Conservation (phyloP, 2,329 filamentous ascomycete species). For the Escovopsis weberi region DNA sequence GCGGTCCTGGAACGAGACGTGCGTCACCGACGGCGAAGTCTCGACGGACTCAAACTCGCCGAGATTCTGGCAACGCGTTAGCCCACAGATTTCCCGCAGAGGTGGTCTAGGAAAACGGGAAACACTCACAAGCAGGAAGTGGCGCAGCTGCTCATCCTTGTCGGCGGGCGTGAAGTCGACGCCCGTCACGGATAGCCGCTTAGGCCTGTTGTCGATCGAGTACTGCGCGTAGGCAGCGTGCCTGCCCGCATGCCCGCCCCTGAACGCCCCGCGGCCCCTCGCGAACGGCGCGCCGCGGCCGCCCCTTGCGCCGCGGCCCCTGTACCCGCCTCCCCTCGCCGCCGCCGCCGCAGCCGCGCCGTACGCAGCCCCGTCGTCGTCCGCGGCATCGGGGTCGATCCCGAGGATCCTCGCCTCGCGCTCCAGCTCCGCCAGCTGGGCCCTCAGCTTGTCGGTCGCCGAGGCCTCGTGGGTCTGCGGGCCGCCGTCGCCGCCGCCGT, state of each 20-base stretch:
- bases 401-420: constrained; percentile 57
- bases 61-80: constrained; percentile 30
- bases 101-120: too few relatives aligned
- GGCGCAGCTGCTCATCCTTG: constrained; percentile 54
- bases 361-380: constrained; percentile 25
- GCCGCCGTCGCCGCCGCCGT: constrained; percentile 9
- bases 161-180: constrained; percentile 46
- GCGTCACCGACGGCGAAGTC: constrained; percentile 29
- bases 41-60: constrained; percentile 48
- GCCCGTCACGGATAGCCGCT: constrained; percentile 48
- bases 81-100: too few relatives aligned
- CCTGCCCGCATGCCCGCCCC: constrained; percentile 28
- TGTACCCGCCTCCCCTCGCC: constrained; percentile 26
- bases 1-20: constrained; percentile 51
- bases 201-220: constrained; percentile 63
- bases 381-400: constrained; percentile 41
- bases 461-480: constrained; percentile 10
- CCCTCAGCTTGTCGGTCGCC: constrained; percentile 51
- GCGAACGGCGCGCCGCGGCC: constrained; percentile 16
- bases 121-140: constrained; percentile 50
- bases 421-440: constrained; percentile 58
- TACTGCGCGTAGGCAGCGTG: constrained; percentile 46
- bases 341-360: constrained; percentile 2
- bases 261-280: constrained; percentile 24
- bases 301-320: constrained; percentile 19